Conservation (phyloP, 768 basidiomycete genomes). For the Rhodotorula graminis region DNA sequence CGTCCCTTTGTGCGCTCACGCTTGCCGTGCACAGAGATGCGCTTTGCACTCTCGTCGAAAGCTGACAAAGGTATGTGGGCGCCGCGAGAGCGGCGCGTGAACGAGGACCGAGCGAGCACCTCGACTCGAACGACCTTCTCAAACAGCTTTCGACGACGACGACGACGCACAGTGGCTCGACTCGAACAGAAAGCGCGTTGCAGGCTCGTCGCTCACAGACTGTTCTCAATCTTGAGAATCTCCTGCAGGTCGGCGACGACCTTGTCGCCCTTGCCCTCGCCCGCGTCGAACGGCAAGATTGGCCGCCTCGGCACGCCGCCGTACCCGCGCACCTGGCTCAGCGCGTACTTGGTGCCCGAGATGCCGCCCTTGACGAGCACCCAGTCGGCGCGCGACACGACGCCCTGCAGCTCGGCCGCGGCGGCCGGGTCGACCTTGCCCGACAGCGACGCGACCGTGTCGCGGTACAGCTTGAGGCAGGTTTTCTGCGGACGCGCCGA, state of each 20-base stretch:
- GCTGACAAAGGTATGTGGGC: no score
- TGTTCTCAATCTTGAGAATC: constrained; percentile 41
- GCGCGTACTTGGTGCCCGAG: constrained; percentile 73
- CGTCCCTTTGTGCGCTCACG: no score
- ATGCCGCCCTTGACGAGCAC: constrained; percentile 72
- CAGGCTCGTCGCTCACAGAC: not conserved
- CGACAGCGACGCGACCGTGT: constrained; percentile 55
- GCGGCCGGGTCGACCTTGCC: constrained; percentile 49
- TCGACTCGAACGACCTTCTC: no score
- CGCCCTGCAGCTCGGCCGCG: constrained; percentile 70
- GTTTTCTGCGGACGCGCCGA: constrained; percentile 59
- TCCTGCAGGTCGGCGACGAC: constrained; percentile 63
- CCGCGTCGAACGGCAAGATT: constrained; percentile 60
- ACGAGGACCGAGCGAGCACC: no score
- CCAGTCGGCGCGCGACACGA: constrained; percentile 73
- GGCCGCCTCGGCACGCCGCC: constrained; percentile 75
- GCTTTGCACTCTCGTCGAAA: no score
- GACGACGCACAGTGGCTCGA: no score
- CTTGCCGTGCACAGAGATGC: no score
- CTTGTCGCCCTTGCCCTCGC: constrained; percentile 60
- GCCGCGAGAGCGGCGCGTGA: no score
- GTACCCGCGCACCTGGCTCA: constrained; percentile 68
- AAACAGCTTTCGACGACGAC: no score
- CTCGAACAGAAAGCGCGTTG: not conserved
- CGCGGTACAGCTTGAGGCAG: constrained; percentile 46